phyloP scores from a whole-genome alignment of 257 asterid species.

The Nicotiana noctiflora region DNA sequence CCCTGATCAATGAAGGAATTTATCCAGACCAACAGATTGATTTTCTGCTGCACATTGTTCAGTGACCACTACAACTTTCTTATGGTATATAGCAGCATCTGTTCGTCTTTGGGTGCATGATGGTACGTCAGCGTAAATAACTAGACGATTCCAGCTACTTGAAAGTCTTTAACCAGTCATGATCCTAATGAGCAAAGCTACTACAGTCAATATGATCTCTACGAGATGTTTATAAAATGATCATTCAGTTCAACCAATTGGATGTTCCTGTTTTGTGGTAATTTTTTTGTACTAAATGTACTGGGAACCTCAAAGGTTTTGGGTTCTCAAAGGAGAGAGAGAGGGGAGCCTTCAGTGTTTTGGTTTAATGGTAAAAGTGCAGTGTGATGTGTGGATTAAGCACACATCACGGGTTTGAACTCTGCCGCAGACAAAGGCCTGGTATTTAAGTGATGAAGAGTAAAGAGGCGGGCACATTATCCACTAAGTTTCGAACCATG shows the following conservation, averaged over 20 bases:
- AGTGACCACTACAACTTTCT: no score
- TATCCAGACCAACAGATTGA: not conserved
- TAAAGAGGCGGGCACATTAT: not conserved
- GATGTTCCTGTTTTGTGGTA: not conserved
- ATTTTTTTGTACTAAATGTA: not conserved
- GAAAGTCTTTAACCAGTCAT: not conserved
- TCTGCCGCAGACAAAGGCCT: not conserved
- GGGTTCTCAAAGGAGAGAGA: not conserved
- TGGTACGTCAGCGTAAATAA: not conserved
- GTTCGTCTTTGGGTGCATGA: not conserved
- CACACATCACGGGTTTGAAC: not conserved
- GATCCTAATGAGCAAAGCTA: not conserved
- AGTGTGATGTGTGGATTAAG: not conserved
- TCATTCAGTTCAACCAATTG: not conserved
- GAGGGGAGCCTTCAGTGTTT: not conserved
- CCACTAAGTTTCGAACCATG: not conserved
- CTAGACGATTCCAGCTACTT: not conserved
- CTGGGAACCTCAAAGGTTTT: not conserved
- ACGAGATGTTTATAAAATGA: not conserved
- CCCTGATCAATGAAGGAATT: not conserved
- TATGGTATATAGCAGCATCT: not conserved
- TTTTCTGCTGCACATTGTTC: not conserved
- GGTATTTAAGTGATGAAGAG: not conserved
- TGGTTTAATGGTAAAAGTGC: not conserved
- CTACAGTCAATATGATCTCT: not conserved